Conservation (phyloP, 768 basidiomycete genomes). For the Phaffia tasmanica region DNA sequence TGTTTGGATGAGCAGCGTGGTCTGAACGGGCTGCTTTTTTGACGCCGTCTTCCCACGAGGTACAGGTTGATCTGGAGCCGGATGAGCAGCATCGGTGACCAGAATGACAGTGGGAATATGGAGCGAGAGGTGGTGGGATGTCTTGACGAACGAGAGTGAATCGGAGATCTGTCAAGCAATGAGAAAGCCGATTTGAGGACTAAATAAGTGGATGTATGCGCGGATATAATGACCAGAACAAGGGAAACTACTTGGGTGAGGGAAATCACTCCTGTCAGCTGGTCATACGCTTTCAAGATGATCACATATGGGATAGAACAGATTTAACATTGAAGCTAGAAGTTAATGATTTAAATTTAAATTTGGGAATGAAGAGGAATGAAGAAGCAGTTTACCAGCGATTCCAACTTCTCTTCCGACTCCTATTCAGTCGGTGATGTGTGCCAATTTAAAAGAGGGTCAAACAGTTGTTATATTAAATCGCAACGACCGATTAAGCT, state of each 20-base stretch:
- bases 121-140: slow-evolving; percentile 52
- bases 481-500: too few relatives aligned
- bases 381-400: slow-evolving; percentile 52
- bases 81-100: slow-evolving; percentile 57
- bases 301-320: not conserved
- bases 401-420: slow-evolving; percentile 75
- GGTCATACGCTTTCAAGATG: slow-evolving; percentile 7
- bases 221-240: not conserved
- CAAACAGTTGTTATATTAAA: not conserved
- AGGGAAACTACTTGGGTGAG: slow-evolving; percentile 57
- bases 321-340: slow-evolving; percentile 34
- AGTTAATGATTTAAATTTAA: not conserved
- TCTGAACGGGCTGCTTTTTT: slow-evolving; percentile 18
- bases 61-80: slow-evolving; percentile 34
- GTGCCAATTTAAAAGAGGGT: not conserved
- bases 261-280: slow-evolving; percentile 9
- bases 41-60: slow-evolving; percentile 41
- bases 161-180: slow-evolving; percentile 54
- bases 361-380: not conserved
- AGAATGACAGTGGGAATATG: slow-evolving; percentile 58
- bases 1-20: slow-evolving; percentile 59
- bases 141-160: slow-evolving; percentile 78
- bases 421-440: slow-evolving; percentile 32
- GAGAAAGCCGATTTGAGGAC: slow-evolving; percentile 9
- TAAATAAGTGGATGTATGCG: slow-evolving; percentile 5